These are phyloP conservation scores for Choiromyces venosus DNA, from an alignment of 495 filamentous ascomycete species.

Conservation along the genomic window DNA sequence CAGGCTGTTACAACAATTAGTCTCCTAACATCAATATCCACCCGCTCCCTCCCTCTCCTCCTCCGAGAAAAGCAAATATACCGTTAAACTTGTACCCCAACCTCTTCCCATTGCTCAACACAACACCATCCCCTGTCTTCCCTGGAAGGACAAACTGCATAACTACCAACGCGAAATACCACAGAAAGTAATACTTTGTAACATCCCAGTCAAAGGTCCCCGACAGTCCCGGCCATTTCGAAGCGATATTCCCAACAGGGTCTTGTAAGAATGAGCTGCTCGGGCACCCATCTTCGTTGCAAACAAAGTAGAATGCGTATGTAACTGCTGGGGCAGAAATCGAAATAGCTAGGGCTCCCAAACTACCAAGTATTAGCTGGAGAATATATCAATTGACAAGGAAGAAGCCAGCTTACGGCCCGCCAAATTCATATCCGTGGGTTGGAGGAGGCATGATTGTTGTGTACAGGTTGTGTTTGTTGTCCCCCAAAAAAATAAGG, in stretches of 20 bases:
- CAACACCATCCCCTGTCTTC: constrained; percentile 61
- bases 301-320: constrained; percentile 73
- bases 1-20: constrained; percentile 49
- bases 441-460: background rate
- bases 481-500: background rate
- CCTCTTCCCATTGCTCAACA: constrained; percentile 63
- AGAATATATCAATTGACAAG: constrained; percentile 15
- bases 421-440: constrained; percentile 72
- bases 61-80: constrained; percentile 43
- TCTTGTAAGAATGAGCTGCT: constrained; percentile 77
- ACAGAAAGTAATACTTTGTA: constrained; percentile 62
- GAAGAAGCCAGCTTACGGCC: constrained; percentile 63
- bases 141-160: constrained; percentile 76
- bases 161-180: constrained; percentile 70
- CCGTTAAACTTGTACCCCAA: constrained; percentile 88
- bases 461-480: background rate
- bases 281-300: constrained; percentile 93
- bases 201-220: constrained; percentile 54
- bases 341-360: constrained; percentile 66
- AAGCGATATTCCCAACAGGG: constrained; percentile 59
- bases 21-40: constrained; percentile 42
- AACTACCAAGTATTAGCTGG: constrained; percentile 49
- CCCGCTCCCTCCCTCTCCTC: background rate
- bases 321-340: constrained; percentile 69
- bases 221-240: constrained; percentile 55